Conservation (phyloP, 805 yeast genomes). For the Kodamaea fukazawae region DNA sequence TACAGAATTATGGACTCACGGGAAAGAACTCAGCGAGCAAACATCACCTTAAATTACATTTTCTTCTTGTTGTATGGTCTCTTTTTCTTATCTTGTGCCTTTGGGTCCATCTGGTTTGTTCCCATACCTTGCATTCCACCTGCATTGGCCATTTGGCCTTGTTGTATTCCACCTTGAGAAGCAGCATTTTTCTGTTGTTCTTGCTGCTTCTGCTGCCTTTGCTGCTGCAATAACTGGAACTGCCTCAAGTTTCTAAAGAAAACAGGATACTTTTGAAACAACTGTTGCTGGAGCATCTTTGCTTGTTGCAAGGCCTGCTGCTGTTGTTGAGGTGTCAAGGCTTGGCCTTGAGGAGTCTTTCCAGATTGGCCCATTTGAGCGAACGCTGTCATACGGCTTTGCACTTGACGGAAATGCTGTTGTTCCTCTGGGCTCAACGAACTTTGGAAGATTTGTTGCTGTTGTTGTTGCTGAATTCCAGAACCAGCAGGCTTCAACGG, state of each 20-base stretch:
- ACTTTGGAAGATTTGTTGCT: conserved; percentile 45
- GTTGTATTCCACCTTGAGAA: neutral
- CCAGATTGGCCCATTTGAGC: conserved; percentile 44
- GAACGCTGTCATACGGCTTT: conserved; percentile 37
- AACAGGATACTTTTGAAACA: conserved; percentile 25
- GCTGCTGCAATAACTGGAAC: conserved; percentile 25
- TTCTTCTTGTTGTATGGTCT: conserved; percentile 13
- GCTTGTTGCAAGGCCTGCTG: conserved; percentile 45
- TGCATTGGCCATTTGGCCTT: conserved; percentile 1
- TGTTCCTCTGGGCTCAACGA: conserved; percentile 42
- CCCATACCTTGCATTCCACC: conserved; percentile 1
- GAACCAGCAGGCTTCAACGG: too few relatives aligned
- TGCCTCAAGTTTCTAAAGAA: conserved; percentile 28
- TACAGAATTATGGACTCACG: too few relatives aligned
- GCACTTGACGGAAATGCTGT: conserved; percentile 39
- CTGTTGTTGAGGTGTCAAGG: conserved; percentile 42
- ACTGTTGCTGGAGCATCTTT: conserved; percentile 27
- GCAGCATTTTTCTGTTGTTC: conserved; percentile 5
- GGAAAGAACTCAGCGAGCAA: too few relatives aligned
- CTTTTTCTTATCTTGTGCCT: conserved; percentile 12
- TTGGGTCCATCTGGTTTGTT: conserved; percentile 4
- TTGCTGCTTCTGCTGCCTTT: conserved; percentile 19
- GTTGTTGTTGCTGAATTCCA: conserved; percentile 35
- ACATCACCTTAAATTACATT: neutral
- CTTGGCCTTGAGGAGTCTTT: conserved; percentile 40